A percentile compares a stretch with the other conserved stretches of the same genome.
Evolutionary conservation across 2,329 filamentous ascomycete species (phyloP).

Genomic region (Colletotrichum zoysiae): DNA sequence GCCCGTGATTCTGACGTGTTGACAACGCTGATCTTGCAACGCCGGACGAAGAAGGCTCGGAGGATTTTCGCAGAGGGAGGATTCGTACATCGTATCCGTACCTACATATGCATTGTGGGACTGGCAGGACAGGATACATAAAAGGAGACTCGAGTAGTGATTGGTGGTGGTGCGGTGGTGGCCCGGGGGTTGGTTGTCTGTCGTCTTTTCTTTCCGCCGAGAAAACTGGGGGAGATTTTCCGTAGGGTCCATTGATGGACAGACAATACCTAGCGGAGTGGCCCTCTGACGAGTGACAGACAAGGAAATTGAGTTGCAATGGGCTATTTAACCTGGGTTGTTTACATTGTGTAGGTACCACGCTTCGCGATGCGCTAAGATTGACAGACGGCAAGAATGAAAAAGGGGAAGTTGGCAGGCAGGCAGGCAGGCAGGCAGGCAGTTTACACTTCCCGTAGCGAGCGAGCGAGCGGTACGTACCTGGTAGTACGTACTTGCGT

Average conservation of each 20-base stretch:
- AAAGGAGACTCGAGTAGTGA: not conserved
- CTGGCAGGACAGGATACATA: not conserved
- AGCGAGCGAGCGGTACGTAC: too few species aligned
- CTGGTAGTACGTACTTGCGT: not conserved
- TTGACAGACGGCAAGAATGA: constrained; percentile 26
- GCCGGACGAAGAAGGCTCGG: constrained; percentile 32
- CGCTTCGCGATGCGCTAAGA: constrained; percentile 24
- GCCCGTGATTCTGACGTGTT: constrained; percentile 37
- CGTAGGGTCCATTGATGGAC: constrained; percentile 22
- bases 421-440: constrained; percentile 28
- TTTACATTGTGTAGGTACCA: not conserved
- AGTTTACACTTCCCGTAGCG: constrained; percentile 9
- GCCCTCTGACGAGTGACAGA: constrained; percentile 20
- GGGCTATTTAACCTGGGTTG: not conserved
- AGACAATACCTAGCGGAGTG: constrained; percentile 12
- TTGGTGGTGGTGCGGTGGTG: not conserved
- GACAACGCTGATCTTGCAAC: constrained; percentile 39
- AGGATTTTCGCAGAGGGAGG: constrained; percentile 34
- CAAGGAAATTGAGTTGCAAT: constrained; percentile 36
- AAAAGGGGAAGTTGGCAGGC: constrained; percentile 33
- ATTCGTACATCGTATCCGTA: too few species aligned
- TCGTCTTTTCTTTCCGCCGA: not conserved
- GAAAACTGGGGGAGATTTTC: constrained; percentile 21
- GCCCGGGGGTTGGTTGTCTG: not conserved
- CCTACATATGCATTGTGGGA: constrained; percentile 2